A percentile compares a stretch with the other conserved stretches of the same genome.
phyloP scores from a whole-genome alignment of 2,329 filamentous ascomycete genomes.

The Myriosclerotinia scirpicola region DNA sequence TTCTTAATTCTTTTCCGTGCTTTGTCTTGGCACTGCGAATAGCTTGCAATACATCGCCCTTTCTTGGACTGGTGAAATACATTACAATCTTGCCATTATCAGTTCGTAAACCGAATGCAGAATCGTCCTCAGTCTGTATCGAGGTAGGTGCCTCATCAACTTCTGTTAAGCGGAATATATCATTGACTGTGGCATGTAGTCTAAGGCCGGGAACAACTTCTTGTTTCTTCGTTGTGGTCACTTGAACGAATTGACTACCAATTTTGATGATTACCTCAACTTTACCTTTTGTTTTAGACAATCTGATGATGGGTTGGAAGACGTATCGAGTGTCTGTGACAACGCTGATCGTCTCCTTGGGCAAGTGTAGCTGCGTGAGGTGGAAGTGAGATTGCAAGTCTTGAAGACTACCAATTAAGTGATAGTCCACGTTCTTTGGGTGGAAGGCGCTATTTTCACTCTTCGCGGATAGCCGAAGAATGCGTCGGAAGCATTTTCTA shows the following conservation, averaged over 20 bases:
- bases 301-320: conserved; percentile 62
- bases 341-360: conserved; percentile 69
- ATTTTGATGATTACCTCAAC: conserved; percentile 69
- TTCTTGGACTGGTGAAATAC: conserved; percentile 68
- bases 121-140: conserved; percentile 65
- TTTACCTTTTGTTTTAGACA: conserved; percentile 69
- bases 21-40: conserved; percentile 64
- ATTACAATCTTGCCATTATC: conserved; percentile 70
- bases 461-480: conserved; percentile 61
- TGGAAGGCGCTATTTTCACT: conserved; percentile 61
- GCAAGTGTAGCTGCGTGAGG: conserved; percentile 63
- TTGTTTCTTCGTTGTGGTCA: conserved; percentile 67
- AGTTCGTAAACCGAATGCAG: conserved; percentile 64
- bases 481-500: conserved; percentile 65
- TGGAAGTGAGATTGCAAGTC: conserved; percentile 68
- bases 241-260: conserved; percentile 67
- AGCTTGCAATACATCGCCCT: conserved; percentile 61
- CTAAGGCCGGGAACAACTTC: conserved; percentile 63
- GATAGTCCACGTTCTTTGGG: conserved; percentile 64
- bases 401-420: conserved; percentile 63
- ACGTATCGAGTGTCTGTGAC: conserved; percentile 65
- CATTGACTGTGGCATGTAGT: conserved; percentile 64
- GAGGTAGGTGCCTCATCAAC: conserved; percentile 66
- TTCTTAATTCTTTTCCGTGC: conserved; percentile 61
- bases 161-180: conserved; percentile 67